Percentiles rank a stretch among this genome's conserved stretches.
Conservation (phyloP, 345 rosid genomes). For the Ceriops zippeliana region DNA sequence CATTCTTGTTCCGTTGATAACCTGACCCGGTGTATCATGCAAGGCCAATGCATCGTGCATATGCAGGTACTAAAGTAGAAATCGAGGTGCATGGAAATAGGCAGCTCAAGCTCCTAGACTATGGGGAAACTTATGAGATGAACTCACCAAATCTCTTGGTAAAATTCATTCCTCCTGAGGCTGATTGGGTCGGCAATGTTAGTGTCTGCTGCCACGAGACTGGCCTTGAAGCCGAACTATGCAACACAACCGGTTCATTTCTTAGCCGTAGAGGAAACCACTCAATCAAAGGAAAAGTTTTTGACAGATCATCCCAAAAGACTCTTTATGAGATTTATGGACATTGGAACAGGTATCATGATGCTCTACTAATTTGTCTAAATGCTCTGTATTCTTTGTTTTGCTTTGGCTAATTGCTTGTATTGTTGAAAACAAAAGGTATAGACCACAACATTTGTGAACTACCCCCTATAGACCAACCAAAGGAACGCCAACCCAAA, state of each 20-base stretch:
- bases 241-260: slow-evolving; percentile 36
- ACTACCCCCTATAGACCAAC: no score
- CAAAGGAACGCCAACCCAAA: no score
- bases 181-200: slow-evolving; percentile 64
- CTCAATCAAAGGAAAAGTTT: slow-evolving; percentile 62
- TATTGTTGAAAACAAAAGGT: no score
- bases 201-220: slow-evolving; percentile 54
- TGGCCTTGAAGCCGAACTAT: slow-evolving; percentile 59
- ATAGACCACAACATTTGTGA: no score
- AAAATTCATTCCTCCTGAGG: slow-evolving; percentile 55
- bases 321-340: slow-evolving; percentile 55
- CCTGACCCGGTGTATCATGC: no score
- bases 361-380: no score
- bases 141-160: slow-evolving; percentile 65
- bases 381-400: no score
- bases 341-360: slow-evolving; percentile 68
- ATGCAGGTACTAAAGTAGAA: slow-evolving; percentile 58
- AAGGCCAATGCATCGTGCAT: no score
- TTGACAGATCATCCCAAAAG: slow-evolving; percentile 36
- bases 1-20: no score
- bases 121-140: slow-evolving; percentile 69
- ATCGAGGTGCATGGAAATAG: slow-evolving; percentile 61
- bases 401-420: no score
- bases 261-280: slow-evolving; percentile 38
- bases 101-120: slow-evolving; percentile 50